Percentiles rank a stretch among this genome's conserved stretches.
phyloP scores from a whole-genome alignment of 192 early-diverging fungal species.

The Geranomyces variabilis region DNA sequence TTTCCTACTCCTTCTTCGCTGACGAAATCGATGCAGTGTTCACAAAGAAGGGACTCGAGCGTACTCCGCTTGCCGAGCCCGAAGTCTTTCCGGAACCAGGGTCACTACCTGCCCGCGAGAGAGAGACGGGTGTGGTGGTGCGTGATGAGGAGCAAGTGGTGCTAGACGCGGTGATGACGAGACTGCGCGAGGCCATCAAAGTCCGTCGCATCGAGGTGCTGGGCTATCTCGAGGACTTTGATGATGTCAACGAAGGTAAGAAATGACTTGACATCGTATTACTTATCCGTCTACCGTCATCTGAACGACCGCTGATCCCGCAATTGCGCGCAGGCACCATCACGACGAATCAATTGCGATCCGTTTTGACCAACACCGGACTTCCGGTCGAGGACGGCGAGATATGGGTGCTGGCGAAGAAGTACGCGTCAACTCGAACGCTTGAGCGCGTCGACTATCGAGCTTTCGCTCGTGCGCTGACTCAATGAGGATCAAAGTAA shows the following conservation, averaged over 20 bases:
- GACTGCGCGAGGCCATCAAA: constrained; percentile 36
- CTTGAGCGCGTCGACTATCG: constrained; percentile 53
- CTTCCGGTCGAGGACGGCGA: constrained; percentile 51
- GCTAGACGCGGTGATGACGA: constrained; percentile 35
- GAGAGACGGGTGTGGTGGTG: constrained; percentile 12
- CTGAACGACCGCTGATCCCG: too few relatives aligned
- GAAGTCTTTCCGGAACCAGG: constrained; percentile 35
- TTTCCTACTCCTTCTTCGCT: constrained; percentile 44
- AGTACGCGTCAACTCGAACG: constrained; percentile 42
- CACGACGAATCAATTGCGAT: constrained; percentile 56
- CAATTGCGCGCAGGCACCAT: constrained; percentile 50
- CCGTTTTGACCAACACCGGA: constrained; percentile 44
- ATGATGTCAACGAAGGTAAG: constrained; percentile 56
- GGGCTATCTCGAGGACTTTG: constrained; percentile 55
- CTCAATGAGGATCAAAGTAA: neutral
- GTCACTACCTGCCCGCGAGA: constrained; percentile 10
- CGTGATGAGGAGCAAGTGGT: constrained; percentile 34
- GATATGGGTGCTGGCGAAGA: constrained; percentile 41
- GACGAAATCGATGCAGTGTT: constrained; percentile 58
- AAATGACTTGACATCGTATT: neutral
- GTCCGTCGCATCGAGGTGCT: constrained; percentile 49
- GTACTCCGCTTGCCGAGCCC: constrained; percentile 47
- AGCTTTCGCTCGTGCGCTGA: constrained; percentile 27
- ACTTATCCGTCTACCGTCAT: neutral
- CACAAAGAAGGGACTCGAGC: constrained; percentile 51